A percentile compares a stretch with the other conserved stretches of the same genome.
Conservation (phyloP, 257 asterid genomes). For the Misopates orontium region DNA sequence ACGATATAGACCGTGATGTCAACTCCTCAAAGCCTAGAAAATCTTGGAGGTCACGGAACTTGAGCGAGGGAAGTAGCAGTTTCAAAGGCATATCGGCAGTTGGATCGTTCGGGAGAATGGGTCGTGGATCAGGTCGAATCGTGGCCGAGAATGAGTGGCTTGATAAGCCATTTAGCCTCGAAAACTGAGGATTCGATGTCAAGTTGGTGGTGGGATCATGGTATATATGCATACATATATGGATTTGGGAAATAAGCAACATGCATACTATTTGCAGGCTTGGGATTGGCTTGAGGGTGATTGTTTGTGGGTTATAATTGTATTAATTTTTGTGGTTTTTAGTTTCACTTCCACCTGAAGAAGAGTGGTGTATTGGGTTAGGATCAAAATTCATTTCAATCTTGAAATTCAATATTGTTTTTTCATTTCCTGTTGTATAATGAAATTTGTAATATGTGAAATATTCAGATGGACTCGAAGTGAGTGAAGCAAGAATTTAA, state of each 20-base stretch:
- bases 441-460: conserved; percentile 32
- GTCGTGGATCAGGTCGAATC: conserved; percentile 72
- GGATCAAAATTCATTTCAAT: conserved; percentile 39
- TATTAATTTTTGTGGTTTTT: conserved; percentile 32
- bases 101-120: conserved; percentile 77
- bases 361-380: conserved; percentile 26
- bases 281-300: conserved; percentile 35
- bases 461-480: conserved; percentile 10
- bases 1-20: conserved; percentile 41
- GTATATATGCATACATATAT: conserved; percentile 29
- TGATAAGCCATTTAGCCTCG: conserved; percentile 65
- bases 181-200: conserved; percentile 9
- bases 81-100: conserved; percentile 74
- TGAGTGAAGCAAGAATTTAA: conserved; percentile 30
- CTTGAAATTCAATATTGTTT: conserved; percentile 31
- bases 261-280: conserved; percentile 41
- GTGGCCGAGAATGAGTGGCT: conserved; percentile 55
- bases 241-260: conserved; percentile 45
- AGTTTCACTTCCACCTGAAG: conserved; percentile 31
- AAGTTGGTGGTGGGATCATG: conserved; percentile 11
- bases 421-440: conserved; percentile 30
- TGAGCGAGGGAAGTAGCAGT: conserved; percentile 90
- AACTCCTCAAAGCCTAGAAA: conserved; percentile 58
- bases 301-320: conserved; percentile 28
- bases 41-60: conserved; percentile 66